Evolutionary conservation across 2,329 filamentous ascomycete genomes (phyloP).

Genomic region (Fusarium sp.): DNA sequence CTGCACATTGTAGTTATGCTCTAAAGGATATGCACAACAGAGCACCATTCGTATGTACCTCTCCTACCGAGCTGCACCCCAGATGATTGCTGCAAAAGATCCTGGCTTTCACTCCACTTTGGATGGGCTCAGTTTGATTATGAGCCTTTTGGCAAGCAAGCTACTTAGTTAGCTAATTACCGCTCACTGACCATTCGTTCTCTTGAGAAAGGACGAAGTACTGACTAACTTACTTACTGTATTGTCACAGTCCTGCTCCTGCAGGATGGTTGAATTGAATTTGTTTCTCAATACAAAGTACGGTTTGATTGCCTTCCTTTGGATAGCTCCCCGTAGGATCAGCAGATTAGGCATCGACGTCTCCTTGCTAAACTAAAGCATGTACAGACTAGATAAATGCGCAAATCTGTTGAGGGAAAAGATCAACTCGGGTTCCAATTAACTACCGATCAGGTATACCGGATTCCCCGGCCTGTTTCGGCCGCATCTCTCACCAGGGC

Average conservation of each 20-base stretch:
- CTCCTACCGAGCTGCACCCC: conserved; percentile 43
- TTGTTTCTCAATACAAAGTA: not conserved
- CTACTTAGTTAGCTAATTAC: conserved; percentile 31
- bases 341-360: conserved; percentile 27
- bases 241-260: not conserved
- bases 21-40: conserved; percentile 9
- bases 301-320: not conserved
- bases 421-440: conserved; percentile 21
- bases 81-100: conserved; percentile 34
- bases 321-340: not conserved
- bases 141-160: conserved; percentile 27
- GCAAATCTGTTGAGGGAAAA: conserved; percentile 15
- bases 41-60: conserved; percentile 14
- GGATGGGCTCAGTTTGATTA: conserved; percentile 42
- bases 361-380: conserved; percentile 1
- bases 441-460: conserved; percentile 21
- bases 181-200: not conserved
- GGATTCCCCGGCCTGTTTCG: conserved; percentile 17
- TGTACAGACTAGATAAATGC: not conserved
- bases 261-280: not conserved
- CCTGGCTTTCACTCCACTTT: conserved; percentile 39
- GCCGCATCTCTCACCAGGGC: conserved; percentile 18
- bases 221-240: not conserved
- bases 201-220: not conserved
- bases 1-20: not conserved